Percentiles rank a stretch among this genome's conserved stretches.
These are phyloP conservation scores for Vinca minor DNA, from an alignment of 257 asterid species.

Conservation along the genomic window DNA sequence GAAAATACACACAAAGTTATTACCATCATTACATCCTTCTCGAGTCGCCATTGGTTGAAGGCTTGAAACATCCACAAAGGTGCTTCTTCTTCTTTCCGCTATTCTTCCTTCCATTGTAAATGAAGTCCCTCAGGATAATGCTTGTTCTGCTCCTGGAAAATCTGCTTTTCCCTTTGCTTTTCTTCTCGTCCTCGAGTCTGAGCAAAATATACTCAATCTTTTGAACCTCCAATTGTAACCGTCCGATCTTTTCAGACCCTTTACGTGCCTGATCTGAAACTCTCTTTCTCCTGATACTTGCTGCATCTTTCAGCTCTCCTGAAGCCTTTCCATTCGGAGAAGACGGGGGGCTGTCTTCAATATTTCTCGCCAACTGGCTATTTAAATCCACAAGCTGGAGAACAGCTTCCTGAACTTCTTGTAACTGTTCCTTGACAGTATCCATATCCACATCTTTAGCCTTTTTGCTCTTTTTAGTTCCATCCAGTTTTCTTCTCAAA, in stretches of 20 bases:
- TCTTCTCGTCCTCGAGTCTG: slow-evolving; percentile 63
- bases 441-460: slow-evolving; percentile 40
- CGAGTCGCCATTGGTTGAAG: slow-evolving; percentile 36
- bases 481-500: slow-evolving; percentile 48
- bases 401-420: slow-evolving; percentile 64
- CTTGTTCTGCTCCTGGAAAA: slow-evolving; percentile 43
- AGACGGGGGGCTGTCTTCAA: slow-evolving; percentile 46
- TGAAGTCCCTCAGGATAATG: slow-evolving; percentile 60
- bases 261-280: slow-evolving; percentile 58
- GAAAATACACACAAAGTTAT: slow-evolving; percentile 12
- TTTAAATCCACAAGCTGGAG: slow-evolving; percentile 56
- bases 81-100: slow-evolving; percentile 58
- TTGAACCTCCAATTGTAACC: slow-evolving; percentile 61
- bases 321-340: slow-evolving; percentile 34
- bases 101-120: slow-evolving; percentile 50
- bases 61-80: slow-evolving; percentile 62
- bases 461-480: slow-evolving; percentile 38
- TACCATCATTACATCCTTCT: slow-evolving; percentile 17
- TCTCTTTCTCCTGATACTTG: slow-evolving; percentile 37
- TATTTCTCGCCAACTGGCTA: slow-evolving; percentile 48
- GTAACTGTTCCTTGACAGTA: slow-evolving; percentile 52
- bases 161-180: slow-evolving; percentile 40
- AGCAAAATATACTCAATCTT: slow-evolving; percentile 55
- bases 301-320: slow-evolving; percentile 37
- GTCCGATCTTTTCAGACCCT: slow-evolving; percentile 62